Conservation (phyloP, 768 basidiomycete species). For the Neoboletus subvelutipes region DNA sequence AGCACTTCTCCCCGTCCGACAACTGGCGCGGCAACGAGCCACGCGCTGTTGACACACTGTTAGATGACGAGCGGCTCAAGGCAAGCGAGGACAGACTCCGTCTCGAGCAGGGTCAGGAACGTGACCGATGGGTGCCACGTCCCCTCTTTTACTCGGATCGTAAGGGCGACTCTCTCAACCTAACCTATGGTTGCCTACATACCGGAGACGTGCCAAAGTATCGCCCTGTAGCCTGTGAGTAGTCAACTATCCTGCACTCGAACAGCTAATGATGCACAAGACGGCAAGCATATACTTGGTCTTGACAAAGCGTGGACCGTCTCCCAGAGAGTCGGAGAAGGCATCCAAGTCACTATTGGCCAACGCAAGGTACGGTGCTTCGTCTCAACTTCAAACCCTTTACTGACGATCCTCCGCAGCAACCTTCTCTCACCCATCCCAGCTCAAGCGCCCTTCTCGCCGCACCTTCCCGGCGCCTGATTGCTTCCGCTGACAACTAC, state of each 20-base stretch:
- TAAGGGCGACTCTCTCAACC: slow-evolving; percentile 63
- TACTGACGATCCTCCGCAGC: slow-evolving; percentile 26
- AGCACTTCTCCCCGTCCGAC: slow-evolving; percentile 26
- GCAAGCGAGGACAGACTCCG: slow-evolving; percentile 35
- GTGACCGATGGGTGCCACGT: slow-evolving; percentile 28
- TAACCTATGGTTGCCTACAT: slow-evolving; percentile 66
- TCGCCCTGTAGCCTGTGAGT: slow-evolving; percentile 55
- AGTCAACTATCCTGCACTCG: slow-evolving; percentile 9
- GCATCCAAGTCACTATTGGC: slow-evolving; percentile 55
- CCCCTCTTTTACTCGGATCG: slow-evolving; percentile 60
- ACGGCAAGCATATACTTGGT: slow-evolving; percentile 58
- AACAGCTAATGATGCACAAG: slow-evolving; percentile 51
- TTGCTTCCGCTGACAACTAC: slow-evolving; percentile 36
- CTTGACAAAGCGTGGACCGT: slow-evolving; percentile 51
- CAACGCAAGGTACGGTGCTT: slow-evolving; percentile 41
- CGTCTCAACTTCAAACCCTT: not conserved
- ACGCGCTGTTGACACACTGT: slow-evolving; percentile 10
- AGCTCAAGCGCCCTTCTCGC: slow-evolving; percentile 53
- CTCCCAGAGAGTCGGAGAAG: slow-evolving; percentile 53
- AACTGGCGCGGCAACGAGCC: slow-evolving; percentile 23
- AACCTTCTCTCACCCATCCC: slow-evolving; percentile 58
- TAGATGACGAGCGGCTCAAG: slow-evolving; percentile 35
- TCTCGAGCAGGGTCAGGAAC: slow-evolving; percentile 18
- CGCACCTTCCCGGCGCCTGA: slow-evolving; percentile 48
- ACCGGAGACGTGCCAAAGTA: slow-evolving; percentile 67